Percentiles rank a stretch among this genome's conserved stretches.
Conservation (phyloP, 306 rosid species). For the Fragaria ananassa region DNA sequence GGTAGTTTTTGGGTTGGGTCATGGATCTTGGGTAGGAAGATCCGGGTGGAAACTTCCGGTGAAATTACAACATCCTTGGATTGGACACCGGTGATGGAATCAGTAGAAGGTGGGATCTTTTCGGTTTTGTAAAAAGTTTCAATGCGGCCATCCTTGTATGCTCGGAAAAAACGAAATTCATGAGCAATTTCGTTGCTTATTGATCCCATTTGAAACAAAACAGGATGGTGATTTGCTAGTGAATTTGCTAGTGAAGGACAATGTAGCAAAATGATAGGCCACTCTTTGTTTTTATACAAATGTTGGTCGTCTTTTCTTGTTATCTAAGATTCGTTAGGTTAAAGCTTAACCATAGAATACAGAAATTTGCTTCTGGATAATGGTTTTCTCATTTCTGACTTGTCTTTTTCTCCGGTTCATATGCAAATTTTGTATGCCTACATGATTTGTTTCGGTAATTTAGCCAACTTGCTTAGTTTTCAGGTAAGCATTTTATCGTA, state of each 20-base stretch:
- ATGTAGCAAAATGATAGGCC: neutral
- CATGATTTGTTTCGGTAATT: neutral
- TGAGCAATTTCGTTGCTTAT: neutral
- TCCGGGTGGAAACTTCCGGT: slow-evolving; percentile 24
- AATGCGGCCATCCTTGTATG: slow-evolving; percentile 25
- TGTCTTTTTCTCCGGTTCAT: neutral
- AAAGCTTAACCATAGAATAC: neutral
- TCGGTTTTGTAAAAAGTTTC: slow-evolving; percentile 2
- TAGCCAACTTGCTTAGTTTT: neutral
- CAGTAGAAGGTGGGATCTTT: slow-evolving; percentile 15
- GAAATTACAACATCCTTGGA: slow-evolving; percentile 27
- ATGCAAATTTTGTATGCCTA: neutral
- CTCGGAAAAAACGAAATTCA: slow-evolving; percentile 21
- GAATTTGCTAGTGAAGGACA: neutral
- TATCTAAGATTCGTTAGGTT: neutral
- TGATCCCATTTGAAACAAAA: neutral
- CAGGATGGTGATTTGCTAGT: neutral
- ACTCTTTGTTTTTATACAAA: neutral
- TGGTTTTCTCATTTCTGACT: neutral
- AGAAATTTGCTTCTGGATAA: neutral
- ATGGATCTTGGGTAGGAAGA: slow-evolving; percentile 22
- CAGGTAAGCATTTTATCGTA: too few species aligned
- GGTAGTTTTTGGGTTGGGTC: slow-evolving; percentile 24
- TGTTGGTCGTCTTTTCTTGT: neutral
- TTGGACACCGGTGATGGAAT: slow-evolving; percentile 4